phyloP scores from a whole-genome alignment of 2,329 filamentous ascomycete species.

The Arthrobotrys megalospora region DNA sequence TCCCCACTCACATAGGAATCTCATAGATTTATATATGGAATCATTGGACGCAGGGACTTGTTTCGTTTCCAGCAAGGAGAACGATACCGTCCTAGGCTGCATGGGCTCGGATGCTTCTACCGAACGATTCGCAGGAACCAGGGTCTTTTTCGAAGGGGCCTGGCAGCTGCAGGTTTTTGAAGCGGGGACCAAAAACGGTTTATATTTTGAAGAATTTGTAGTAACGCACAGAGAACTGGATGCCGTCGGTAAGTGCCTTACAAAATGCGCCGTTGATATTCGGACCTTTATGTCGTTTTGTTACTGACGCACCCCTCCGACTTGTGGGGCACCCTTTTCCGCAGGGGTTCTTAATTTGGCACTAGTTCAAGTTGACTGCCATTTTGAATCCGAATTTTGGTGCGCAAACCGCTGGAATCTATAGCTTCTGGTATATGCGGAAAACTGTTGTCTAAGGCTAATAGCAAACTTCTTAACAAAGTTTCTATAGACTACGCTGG shows the following conservation, averaged over 20 bases:
- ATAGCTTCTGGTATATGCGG: neutral
- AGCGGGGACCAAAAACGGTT: neutral
- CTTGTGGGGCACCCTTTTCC: too few relatives aligned
- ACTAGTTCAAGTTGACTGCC: too few relatives aligned
- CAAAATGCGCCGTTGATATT: neutral
- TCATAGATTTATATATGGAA: slow-evolving; percentile 14
- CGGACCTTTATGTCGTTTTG: neutral
- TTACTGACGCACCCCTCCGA: too few relatives aligned
- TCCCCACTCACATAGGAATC: neutral
- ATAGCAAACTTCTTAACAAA: neutral
- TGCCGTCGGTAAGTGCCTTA: neutral
- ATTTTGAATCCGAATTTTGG: too few relatives aligned
- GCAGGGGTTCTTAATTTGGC: too few relatives aligned
- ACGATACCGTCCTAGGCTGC: neutral
- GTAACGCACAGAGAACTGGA: too few relatives aligned
- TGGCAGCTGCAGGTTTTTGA: neutral
- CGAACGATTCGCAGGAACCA: neutral
- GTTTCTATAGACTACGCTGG: neutral
- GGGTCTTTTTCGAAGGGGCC: neutral
- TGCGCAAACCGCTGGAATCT: too few relatives aligned
- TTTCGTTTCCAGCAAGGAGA: neutral
- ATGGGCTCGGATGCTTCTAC: neutral
- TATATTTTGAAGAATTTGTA: slow-evolving; percentile 7
- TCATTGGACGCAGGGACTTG: neutral
- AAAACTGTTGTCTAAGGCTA: neutral